Evolutionary conservation across 192 early-diverging fungal species (phyloP), one percentile per base, ranked within the genome.

Genomic region (Linnemannia zychae): DNA sequence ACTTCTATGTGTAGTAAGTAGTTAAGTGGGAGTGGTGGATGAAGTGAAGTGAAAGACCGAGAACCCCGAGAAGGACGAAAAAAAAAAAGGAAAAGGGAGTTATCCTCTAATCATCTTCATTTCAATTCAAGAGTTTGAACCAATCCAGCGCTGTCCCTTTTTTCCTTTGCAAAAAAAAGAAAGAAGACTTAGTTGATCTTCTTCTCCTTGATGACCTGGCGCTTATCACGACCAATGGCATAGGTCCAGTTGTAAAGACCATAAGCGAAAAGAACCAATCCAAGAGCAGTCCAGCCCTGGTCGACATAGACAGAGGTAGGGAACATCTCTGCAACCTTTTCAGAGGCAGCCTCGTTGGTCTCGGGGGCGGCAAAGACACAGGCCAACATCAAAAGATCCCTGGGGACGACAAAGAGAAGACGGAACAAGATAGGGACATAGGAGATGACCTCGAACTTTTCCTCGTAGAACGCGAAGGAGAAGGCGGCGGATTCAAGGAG

Each of bases 151-250:
- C 44, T n/a, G 1, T 31, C 18, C n/a, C n/a, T n/a, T 22, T 12
- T 31, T 63, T 24, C 40, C n/a, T 71, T 57, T 34, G 36, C 12
- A 16, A 34, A n/a, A 33, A 37, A 34, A 36, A 50, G 24, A 63
- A 33, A 33, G n/a, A 37, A 7, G 1, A 17, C 48, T 82, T 85
- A 85, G 31, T 85, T 60, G 38, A 50, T 66, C 77, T 85, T 85
- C 77, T 79, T 72, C 71, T 68, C 82, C 78, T 84, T 77, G 44
- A 85, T 85, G 69, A 85, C 83, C 77, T 85, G 83, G 66, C 83
- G 83, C 70, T 85, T 85, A 65, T 85, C 83, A 36, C 83, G 77
- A 37, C 83, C 83, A 69, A 85, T 85, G 70, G 83, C 83, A 37
- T 79, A 78, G 31, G 83, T 75, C 83, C 83, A 85, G 36, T 65